Percentiles rank a stretch among this genome's conserved stretches.
Evolutionary conservation across 73 alveolate genomes (phyloP).

Genomic region (Paramecium pentaurelia): DNA sequence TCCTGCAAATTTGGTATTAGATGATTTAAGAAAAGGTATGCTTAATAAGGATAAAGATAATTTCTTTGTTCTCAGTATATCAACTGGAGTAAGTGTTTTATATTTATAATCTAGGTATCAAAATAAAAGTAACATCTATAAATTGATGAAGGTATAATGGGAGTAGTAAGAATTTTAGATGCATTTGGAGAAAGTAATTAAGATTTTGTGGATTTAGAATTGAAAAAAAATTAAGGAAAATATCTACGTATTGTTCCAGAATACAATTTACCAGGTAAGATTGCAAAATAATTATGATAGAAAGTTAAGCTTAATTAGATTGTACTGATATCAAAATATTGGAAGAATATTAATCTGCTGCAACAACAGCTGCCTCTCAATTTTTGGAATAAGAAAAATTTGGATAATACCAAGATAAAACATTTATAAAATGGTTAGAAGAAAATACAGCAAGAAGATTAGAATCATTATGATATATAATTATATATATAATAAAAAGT

Average conservation of each 20-base stretch:
- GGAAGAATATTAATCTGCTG: conserved; percentile 41
- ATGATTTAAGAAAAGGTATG: conserved; percentile 28
- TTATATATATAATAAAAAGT: too few relatives aligned
- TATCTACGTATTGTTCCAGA: conserved; percentile 26
- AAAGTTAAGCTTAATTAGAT: conserved; percentile 43
- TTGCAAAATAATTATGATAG: background rate
- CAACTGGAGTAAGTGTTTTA: conserved; percentile 20
- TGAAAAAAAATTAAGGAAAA: conserved; percentile 27
- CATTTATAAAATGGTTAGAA: background rate
- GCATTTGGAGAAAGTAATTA: conserved; percentile 43
- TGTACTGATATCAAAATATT: conserved; percentile 38
- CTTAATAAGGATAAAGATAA: conserved; percentile 28
- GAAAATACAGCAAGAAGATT: conserved; percentile 7
- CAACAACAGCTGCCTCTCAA: background rate
- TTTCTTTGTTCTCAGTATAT: conserved; percentile 43
- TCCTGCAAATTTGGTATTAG: conserved; percentile 49
- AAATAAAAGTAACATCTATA: background rate
- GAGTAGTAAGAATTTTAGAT: conserved; percentile 23
- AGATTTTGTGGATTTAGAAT: conserved; percentile 51
- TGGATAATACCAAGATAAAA: background rate
- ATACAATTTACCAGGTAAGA: background rate
- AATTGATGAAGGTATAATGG: conserved; percentile 19
- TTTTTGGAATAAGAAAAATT: background rate
- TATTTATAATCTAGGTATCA: background rate
- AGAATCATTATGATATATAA: conserved; percentile 1